These are phyloP conservation scores for Phlebopus sp. DNA, from an alignment of 1,284 basidiomycete species.

Conservation along the genomic window DNA sequence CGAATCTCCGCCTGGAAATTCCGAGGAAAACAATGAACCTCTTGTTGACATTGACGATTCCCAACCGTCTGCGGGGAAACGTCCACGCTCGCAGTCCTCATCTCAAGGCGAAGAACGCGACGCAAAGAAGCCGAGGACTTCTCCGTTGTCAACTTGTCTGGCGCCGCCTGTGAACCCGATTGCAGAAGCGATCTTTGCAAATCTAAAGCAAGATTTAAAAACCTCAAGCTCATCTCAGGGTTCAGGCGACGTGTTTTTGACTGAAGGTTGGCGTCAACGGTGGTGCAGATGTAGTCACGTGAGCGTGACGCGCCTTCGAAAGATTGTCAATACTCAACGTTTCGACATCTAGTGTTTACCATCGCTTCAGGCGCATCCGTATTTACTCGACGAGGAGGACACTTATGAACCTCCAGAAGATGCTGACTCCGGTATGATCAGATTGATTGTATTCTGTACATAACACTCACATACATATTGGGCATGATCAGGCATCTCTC, in stretches of 20 bases:
- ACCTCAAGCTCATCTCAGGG: constrained; percentile 28
- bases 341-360: constrained; percentile 48
- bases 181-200: constrained; percentile 41
- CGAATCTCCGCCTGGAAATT: not conserved
- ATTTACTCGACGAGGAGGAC: constrained; percentile 72
- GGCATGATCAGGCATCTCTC: constrained; percentile 51
- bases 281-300: constrained; percentile 72
- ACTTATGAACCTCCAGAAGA: constrained; percentile 80
- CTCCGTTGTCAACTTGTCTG: constrained; percentile 39
- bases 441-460: constrained; percentile 4
- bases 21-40: constrained; percentile 15
- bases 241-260: constrained; percentile 69
- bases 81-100: constrained; percentile 42
- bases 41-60: constrained; percentile 24
- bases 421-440: constrained; percentile 64
- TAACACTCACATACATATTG: no score
- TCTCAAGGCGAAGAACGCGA: constrained; percentile 36
- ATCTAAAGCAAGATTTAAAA: not conserved
- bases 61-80: constrained; percentile 42
- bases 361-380: constrained; percentile 49
- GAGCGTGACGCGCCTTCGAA: constrained; percentile 21
- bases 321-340: constrained; percentile 2
- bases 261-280: constrained; percentile 63
- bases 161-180: constrained; percentile 46
- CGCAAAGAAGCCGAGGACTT: constrained; percentile 47